Conservation (phyloP, 345 rosid species). For the Lenwebbia sp. region DNA sequence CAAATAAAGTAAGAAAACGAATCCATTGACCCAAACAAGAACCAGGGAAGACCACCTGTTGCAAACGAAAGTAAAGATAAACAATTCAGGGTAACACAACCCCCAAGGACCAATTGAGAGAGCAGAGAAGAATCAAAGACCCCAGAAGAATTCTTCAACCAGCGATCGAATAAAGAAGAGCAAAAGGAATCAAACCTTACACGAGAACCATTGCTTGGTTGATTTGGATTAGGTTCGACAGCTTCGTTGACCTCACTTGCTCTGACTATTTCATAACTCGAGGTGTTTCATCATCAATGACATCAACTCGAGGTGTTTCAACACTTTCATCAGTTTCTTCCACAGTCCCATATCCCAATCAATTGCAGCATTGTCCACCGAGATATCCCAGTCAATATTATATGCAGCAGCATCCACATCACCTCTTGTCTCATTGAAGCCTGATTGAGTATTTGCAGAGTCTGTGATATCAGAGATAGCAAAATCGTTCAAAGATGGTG, state of each 20-base stretch:
- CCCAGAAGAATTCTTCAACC: background rate
- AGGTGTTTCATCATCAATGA: too few relatives aligned
- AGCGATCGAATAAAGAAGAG: background rate
- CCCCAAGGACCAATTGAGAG: background rate
- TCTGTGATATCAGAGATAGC: constrained; percentile 35
- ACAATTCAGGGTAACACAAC: background rate
- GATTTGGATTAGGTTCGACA: constrained; percentile 19
- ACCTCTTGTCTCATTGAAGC: constrained; percentile 30
- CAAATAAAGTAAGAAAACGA: background rate
- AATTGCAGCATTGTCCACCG: constrained; percentile 68
- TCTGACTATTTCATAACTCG: constrained; percentile 73
- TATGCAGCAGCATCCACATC: constrained; percentile 37
- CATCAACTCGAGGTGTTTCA: too few relatives aligned
- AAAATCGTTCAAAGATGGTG: constrained; percentile 64
- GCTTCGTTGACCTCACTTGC: constrained; percentile 61
- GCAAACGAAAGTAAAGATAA: background rate
- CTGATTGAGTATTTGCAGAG: constrained; percentile 25
- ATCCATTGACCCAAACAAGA: background rate
- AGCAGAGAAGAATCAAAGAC: background rate
- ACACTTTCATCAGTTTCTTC: constrained; percentile 73
- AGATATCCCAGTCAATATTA: constrained; percentile 84
- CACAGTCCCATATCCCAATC: constrained; percentile 84
- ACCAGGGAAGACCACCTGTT: background rate
- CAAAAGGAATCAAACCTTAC: background rate
- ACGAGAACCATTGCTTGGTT: constrained; percentile 5